Evolutionary conservation across 169 alveolate genomes (phyloP), one percentile per base, ranked within the genome.

Genomic region (Eimeria acervulina): DNA sequence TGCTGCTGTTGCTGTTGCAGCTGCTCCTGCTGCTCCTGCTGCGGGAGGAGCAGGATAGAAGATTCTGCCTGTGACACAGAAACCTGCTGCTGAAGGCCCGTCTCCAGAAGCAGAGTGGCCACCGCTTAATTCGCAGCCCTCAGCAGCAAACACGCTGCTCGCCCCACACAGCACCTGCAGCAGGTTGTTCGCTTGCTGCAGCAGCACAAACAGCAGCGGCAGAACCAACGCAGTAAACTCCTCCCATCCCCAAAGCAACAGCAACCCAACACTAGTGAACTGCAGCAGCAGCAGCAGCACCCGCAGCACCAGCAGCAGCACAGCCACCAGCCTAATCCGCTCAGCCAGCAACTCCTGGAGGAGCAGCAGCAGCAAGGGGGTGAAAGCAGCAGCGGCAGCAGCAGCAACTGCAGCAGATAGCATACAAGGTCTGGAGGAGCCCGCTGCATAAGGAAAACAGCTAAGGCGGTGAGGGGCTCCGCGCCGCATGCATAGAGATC

Each of bases 401-500:
- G 47, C 38, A 21, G 44, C 89, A 78, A 55, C n/a, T n/a, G n/a
- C n/a, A 23, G 63, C 23, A 51, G n/a, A n/a, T n/a, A n/a, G n/a
- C n/a, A 31, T 31, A 78, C 89, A 26, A 78, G 89, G 13, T 78
- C 89, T 19, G 89, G 89, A 15, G 89, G 89, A 0, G 89, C 89
- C 61, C 33, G 33, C 23, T 42, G 89, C 66, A 78, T 36, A 19
- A 78, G 66, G 33, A 55, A 38, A 13, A 78, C 66, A 23, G 89
- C 89, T 6, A 93, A 87, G 26, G 94, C 96, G 1, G 87, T 55
- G 6, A 93, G 59, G 17, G 96, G 96, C 89, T 78, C 87, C 12
- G 93, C 93, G 68, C 96, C 96, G 72, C 88, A 80, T 13, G 96
- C 96, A 40, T 61, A 93, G 28, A 78, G 36, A 55, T 93, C 96